Evolutionary conservation across 148 eudicot genomes (phyloP).

Genomic region (Chenopodium quinoa): DNA sequence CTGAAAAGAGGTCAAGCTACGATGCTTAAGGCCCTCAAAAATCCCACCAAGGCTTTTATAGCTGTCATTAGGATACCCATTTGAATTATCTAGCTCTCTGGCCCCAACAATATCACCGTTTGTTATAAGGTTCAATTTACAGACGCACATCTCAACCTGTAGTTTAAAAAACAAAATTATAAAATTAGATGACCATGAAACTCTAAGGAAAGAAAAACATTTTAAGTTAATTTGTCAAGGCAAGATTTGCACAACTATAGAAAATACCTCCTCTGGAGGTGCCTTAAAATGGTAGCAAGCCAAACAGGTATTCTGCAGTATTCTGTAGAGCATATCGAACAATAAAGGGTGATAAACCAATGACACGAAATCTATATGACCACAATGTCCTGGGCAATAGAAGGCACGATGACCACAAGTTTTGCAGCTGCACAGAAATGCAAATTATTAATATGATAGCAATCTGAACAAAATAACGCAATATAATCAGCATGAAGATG

Average conservation of each 20-base stretch:
- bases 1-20: conserved; percentile 70
- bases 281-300: conserved; percentile 66
- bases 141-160: conserved; percentile 58
- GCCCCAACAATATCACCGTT: conserved; percentile 76
- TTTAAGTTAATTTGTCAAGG: neutral
- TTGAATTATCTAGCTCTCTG: conserved; percentile 38
- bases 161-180: conserved; percentile 13
- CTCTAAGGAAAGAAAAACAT: neutral
- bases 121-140: conserved; percentile 55
- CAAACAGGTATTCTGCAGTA: conserved; percentile 70
- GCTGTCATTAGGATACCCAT: conserved; percentile 38
- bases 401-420: conserved; percentile 65
- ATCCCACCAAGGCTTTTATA: conserved; percentile 34
- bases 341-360: conserved; percentile 73
- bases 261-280: conserved; percentile 39
- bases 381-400: conserved; percentile 88
- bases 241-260: neutral
- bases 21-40: conserved; percentile 15
- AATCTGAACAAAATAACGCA: neutral
- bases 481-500: too few species aligned
- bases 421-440: conserved; percentile 61
- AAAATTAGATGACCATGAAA: neutral
- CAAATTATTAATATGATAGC: neutral
- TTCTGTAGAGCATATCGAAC: conserved; percentile 45
- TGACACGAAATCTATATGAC: conserved; percentile 75